Evolutionary conservation across 2,329 filamentous ascomycete genomes (phyloP).

Genomic region (Fusarium sp.): DNA sequence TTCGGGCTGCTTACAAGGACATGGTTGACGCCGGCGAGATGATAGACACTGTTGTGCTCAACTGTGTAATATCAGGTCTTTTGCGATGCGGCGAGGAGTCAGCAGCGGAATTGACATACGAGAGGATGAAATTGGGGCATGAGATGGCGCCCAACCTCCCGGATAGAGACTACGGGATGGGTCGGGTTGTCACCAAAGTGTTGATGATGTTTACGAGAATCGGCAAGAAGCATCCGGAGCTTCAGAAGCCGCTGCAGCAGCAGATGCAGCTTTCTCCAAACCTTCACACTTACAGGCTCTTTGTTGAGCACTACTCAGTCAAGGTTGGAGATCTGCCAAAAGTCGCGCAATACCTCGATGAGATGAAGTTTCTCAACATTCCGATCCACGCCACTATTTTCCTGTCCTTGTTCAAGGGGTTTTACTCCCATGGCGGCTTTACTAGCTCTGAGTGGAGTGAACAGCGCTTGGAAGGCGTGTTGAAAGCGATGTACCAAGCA

Average conservation of each 20-base stretch:
- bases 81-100: slow-evolving; percentile 79
- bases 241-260: slow-evolving; percentile 68
- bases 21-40: slow-evolving; percentile 89
- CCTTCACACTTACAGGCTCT: slow-evolving; percentile 80
- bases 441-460: slow-evolving; percentile 77
- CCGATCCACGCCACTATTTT: slow-evolving; percentile 82
- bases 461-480: slow-evolving; percentile 74
- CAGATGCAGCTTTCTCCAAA: slow-evolving; percentile 77
- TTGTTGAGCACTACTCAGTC: slow-evolving; percentile 80
- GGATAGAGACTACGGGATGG: slow-evolving; percentile 59
- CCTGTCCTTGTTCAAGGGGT: slow-evolving; percentile 84
- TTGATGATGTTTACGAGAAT: slow-evolving; percentile 70
- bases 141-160: slow-evolving; percentile 55
- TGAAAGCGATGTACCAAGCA: slow-evolving; percentile 71
- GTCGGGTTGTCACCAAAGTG: slow-evolving; percentile 64
- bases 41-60: slow-evolving; percentile 87
- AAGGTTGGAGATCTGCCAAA: slow-evolving; percentile 77
- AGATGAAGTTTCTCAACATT: slow-evolving; percentile 80
- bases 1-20: slow-evolving; percentile 81
- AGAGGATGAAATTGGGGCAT: slow-evolving; percentile 80
- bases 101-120: slow-evolving; percentile 84
- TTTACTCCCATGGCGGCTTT: slow-evolving; percentile 76
- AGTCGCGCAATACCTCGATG: slow-evolving; percentile 77
- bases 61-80: slow-evolving; percentile 85
- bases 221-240: slow-evolving; percentile 65